These are phyloP conservation scores for Cercospora nicotianae DNA, from an alignment of 2,329 filamentous ascomycete species.

Conservation along the genomic window DNA sequence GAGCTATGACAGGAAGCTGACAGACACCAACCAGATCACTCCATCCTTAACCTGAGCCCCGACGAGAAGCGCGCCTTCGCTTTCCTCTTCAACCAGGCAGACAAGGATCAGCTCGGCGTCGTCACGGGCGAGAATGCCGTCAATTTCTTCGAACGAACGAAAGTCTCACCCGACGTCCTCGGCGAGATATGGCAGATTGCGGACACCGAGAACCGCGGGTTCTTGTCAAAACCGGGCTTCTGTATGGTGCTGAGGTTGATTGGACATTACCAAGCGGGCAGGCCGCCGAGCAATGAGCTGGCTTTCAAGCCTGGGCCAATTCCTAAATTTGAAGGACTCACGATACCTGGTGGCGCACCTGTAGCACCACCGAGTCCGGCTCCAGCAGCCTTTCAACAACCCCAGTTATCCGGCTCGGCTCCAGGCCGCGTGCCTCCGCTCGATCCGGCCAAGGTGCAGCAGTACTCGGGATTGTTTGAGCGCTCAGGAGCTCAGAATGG, in stretches of 20 bases:
- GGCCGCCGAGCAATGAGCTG: slow-evolving; percentile 75
- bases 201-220: slow-evolving; percentile 91
- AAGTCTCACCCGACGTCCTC: slow-evolving; percentile 78
- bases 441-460: slow-evolving; percentile 81
- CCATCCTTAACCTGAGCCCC: slow-evolving; percentile 67
- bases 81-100: slow-evolving; percentile 89
- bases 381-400: slow-evolving; percentile 31
- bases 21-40: slow-evolving; percentile 31
- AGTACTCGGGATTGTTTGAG: slow-evolving; percentile 89
- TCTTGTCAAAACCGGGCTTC: slow-evolving; percentile 90
- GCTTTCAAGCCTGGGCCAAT: slow-evolving; percentile 85
- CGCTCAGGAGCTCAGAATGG: slow-evolving; percentile 77
- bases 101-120: slow-evolving; percentile 86
- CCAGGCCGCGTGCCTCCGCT: slow-evolving; percentile 86
- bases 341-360: slow-evolving; percentile 39
- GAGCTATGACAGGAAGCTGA: slow-evolving; percentile 6
- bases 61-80: slow-evolving; percentile 95
- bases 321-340: slow-evolving; percentile 84
- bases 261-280: slow-evolving; percentile 87
- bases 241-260: slow-evolving; percentile 90
- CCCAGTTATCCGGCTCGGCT: slow-evolving; percentile 45
- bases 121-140: slow-evolving; percentile 95
- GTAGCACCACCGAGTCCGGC: slow-evolving; percentile 30
- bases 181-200: slow-evolving; percentile 99
- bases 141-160: slow-evolving; percentile 96